Conservation (phyloP, 140 eudicot species). For the Stevia rebaudiana region DNA sequence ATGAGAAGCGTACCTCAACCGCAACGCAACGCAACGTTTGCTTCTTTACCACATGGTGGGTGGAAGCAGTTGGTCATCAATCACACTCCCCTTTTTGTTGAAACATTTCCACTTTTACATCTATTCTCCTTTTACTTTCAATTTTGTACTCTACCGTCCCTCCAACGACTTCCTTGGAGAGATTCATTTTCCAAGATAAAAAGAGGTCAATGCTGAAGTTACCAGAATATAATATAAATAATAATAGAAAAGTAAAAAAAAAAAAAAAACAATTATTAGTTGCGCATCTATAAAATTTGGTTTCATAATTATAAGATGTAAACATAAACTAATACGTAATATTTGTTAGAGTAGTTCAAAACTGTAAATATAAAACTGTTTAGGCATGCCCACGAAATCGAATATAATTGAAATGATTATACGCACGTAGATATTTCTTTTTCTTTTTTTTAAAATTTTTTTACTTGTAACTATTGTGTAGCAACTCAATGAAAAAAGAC, state of each 20-base stretch:
- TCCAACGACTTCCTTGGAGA: neutral
- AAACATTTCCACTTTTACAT: constrained; percentile 17
- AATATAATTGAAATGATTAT: too few relatives aligned
- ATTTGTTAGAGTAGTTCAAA: too few relatives aligned
- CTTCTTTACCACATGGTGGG: constrained; percentile 39
- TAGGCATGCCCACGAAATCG: too few relatives aligned
- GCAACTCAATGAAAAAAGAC: neutral
- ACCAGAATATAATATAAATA: too few relatives aligned
- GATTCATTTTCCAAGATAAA: neutral
- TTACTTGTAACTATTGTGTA: neutral
- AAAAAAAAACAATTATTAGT: too few relatives aligned
- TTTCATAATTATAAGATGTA: too few relatives aligned
- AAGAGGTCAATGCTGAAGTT: too few relatives aligned
- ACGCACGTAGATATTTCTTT: too few relatives aligned
- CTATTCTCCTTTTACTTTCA: neutral
- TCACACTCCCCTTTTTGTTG: constrained; percentile 6
- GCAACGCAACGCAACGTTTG: constrained; percentile 41
- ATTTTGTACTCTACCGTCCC: constrained; percentile 5
- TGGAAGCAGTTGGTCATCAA: constrained; percentile 29
- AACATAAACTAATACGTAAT: too few relatives aligned
- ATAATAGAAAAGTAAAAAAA: too few relatives aligned
- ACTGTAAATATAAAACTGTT: too few relatives aligned
- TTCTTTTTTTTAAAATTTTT: neutral
- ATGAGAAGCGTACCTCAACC: constrained; percentile 31
- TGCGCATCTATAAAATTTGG: too few relatives aligned